Conservation (phyloP, 192 early-diverging fungal species). For the Coemansia sp. region DNA sequence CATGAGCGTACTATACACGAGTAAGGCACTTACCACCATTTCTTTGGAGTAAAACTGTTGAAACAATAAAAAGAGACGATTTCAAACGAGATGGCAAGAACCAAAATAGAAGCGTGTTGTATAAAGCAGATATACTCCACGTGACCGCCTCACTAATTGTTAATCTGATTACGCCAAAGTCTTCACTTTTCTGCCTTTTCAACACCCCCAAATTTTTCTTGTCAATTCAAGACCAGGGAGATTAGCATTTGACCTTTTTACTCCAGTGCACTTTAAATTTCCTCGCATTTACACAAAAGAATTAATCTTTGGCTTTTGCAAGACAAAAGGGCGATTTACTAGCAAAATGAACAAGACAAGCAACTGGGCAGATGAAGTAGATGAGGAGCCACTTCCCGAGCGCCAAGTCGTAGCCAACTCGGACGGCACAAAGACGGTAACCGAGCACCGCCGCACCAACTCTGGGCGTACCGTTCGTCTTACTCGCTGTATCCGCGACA, state of each 20-base stretch:
- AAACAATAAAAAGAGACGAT: no score
- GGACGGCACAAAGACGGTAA: constrained; percentile 79
- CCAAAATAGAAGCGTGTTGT: no score
- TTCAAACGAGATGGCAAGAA: no score
- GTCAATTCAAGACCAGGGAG: background rate
- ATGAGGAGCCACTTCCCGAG: constrained; percentile 49
- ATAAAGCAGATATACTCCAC: no score
- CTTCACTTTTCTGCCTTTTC: background rate
- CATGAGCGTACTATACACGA: no score
- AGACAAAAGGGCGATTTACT: constrained; percentile 1
- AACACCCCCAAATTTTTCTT: background rate
- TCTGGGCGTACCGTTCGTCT: constrained; percentile 91
- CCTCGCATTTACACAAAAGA: no score
- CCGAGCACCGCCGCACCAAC: constrained; percentile 82
- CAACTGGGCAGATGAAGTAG: constrained; percentile 76
- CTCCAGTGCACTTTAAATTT: background rate
- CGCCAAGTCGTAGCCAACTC: constrained; percentile 52
- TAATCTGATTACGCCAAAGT: background rate
- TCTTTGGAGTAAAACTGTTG: background rate
- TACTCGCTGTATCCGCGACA: constrained; percentile 78
- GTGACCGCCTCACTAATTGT: background rate
- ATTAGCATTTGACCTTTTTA: background rate
- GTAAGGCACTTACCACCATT: background rate
- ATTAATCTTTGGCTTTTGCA: background rate
- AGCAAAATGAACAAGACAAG: constrained; percentile 47